Evolutionary conservation across 306 rosid species (phyloP).

Genomic region (Ziziphus jujuba): DNA sequence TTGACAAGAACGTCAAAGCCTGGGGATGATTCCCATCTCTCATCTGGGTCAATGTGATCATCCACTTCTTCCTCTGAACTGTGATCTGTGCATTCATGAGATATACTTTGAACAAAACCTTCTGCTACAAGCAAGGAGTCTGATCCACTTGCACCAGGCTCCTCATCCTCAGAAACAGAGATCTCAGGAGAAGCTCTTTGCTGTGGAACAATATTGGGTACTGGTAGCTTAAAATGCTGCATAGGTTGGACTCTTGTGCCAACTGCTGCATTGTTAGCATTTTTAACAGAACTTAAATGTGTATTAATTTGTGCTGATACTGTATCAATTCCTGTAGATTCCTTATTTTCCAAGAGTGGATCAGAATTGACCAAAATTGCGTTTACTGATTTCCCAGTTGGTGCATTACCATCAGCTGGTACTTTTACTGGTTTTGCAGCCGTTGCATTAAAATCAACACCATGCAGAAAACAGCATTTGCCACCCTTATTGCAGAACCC

Average conservation of each 20-base stretch:
- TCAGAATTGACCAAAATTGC: constrained; percentile 39
- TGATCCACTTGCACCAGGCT: constrained; percentile 33
- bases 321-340: constrained; percentile 34
- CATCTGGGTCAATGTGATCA: constrained; percentile 51
- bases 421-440: constrained; percentile 46
- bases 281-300: constrained; percentile 30
- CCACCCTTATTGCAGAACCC: constrained; percentile 87
- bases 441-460: constrained; percentile 27
- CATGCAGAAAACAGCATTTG: constrained; percentile 70
- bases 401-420: constrained; percentile 10
- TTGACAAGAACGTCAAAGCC: constrained; percentile 93
- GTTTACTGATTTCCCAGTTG: constrained; percentile 44
- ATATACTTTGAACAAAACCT: constrained; percentile 29
- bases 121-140: constrained; percentile 39
- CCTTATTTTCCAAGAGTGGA: constrained; percentile 40
- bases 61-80: constrained; percentile 54
- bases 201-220: constrained; percentile 33
- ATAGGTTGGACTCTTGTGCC: constrained; percentile 32
- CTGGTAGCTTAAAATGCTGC: constrained; percentile 32
- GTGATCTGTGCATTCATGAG: constrained; percentile 42
- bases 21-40: constrained; percentile 76
- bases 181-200: constrained; percentile 26
- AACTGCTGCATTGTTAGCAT: constrained; percentile 26
- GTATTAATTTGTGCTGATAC: constrained; percentile 30
- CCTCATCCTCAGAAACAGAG: constrained; percentile 45